Base-by-base conservation (phyloP, 2,329 filamentous ascomycete genomes). In the Lecanicillium sp. region DNA sequence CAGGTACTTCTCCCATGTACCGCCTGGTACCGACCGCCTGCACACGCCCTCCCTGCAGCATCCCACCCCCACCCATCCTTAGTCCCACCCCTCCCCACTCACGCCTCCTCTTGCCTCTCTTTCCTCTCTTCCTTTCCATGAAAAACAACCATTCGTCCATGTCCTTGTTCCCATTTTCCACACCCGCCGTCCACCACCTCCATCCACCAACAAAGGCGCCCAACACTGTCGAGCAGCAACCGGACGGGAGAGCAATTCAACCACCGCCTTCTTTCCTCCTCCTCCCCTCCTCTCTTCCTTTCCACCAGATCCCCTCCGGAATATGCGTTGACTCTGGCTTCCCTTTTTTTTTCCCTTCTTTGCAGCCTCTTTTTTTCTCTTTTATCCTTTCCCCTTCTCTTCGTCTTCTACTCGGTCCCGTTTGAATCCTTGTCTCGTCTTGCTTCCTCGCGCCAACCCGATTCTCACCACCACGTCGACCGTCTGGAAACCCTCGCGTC, bases 41-140 rank as follows among this genome's bases (percentile, higher is more conserved):
- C 36, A 27, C 38, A 32, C 53, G 50, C 54, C 52, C 49, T 58
- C 45, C 54, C 54, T 49, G 48, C 54, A 15, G 51, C 56, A 54
- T 58, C 56, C 21, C 42, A 26, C 33, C 43, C 29, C 53, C 54
- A 44, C 42, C 52, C 39, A 47, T 54, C 51, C 54, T 40, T 51
- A 59, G 55, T 60, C 60, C 56, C 56, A 60, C 49, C 58, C 27
- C 21, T 27, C 36, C 21, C 17, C n/a, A 12, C 26, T 24, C 42
- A 26, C 19, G 19, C 36, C 23, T 47, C 36, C 26, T 32, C 38
- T 43, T 26, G 20, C 40, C 32, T 27, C 36, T 30, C 32, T 29
- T n/a, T 37, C 35, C 17, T 20, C 35, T 19, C 11, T 35, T n/a
- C 14, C 17, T 15, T n/a, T 15, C 32, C 32, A 11, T 35, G 12